Conservation (phyloP, 2,329 filamentous ascomycete species). For the Uncinocarpus reesii region DNA sequence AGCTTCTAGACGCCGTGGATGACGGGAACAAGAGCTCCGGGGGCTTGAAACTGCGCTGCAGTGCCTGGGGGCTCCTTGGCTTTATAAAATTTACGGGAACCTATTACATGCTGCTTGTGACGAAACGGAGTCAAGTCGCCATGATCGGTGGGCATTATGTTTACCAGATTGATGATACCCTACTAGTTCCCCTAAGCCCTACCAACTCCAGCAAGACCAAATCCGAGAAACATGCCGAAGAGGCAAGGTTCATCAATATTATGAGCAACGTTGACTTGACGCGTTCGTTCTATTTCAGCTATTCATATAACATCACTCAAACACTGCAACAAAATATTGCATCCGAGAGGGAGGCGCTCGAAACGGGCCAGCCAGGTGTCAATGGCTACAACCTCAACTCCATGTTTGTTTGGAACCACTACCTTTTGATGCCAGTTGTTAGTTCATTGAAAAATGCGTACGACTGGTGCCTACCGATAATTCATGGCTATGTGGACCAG, state of each 20-base stretch:
- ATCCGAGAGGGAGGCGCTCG: slow-evolving; percentile 61
- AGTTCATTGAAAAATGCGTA: slow-evolving; percentile 65
- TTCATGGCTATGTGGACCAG: slow-evolving; percentile 94
- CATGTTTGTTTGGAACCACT: slow-evolving; percentile 98
- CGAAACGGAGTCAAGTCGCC: slow-evolving; percentile 88
- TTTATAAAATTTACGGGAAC: slow-evolving; percentile 94
- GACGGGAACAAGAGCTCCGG: slow-evolving; percentile 87
- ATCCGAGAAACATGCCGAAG: slow-evolving; percentile 76
- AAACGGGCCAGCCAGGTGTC: slow-evolving; percentile 51
- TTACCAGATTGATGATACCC: slow-evolving; percentile 89
- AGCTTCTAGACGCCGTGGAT: slow-evolving; percentile 86
- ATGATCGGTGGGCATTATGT: slow-evolving; percentile 94
- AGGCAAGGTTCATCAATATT: slow-evolving; percentile 78
- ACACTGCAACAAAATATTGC: slow-evolving; percentile 89
- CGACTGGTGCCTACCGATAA: slow-evolving; percentile 92
- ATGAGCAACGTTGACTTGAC: slow-evolving; percentile 84
- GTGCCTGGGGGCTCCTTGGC: slow-evolving; percentile 83
- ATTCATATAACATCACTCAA: slow-evolving; percentile 89
- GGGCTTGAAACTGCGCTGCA: slow-evolving; percentile 79
- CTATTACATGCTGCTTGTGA: slow-evolving; percentile 95
- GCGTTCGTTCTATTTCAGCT: slow-evolving; percentile 94
- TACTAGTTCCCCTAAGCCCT: slow-evolving; percentile 76
- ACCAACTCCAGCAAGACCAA: slow-evolving; percentile 56
- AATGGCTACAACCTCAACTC: slow-evolving; percentile 73
- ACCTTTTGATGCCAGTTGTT: slow-evolving; percentile 68